Evolutionary conservation across 768 basidiomycete species (phyloP).

Genomic region (Saitozyma sp.): DNA sequence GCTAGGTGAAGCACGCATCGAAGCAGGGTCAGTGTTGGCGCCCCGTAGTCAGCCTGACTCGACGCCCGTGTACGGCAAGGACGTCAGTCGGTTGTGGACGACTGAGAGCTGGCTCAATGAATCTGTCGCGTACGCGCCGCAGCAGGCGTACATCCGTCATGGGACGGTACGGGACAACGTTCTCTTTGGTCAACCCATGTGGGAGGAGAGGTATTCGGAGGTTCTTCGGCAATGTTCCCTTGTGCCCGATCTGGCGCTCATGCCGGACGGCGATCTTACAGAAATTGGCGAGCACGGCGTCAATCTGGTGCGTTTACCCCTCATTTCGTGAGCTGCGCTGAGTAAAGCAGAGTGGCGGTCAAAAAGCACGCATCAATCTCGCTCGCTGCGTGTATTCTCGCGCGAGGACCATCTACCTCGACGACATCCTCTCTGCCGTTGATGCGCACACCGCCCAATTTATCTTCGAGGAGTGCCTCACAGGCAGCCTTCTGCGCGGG

Average conservation of each 20-base stretch:
- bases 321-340: not conserved
- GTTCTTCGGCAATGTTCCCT: constrained; percentile 39
- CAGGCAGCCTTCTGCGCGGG: constrained; percentile 26
- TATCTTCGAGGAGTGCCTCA: constrained; percentile 44
- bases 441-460: constrained; percentile 50
- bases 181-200: constrained; percentile 49
- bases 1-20: constrained; percentile 39
- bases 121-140: constrained; percentile 42
- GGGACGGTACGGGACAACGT: constrained; percentile 59
- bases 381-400: constrained; percentile 51
- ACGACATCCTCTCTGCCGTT: constrained; percentile 50
- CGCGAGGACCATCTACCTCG: constrained; percentile 43
- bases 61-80: constrained; percentile 19
- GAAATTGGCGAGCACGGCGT: constrained; percentile 51
- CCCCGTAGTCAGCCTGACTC: constrained; percentile 29
- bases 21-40: constrained; percentile 28
- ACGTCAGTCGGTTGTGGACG: constrained; percentile 14
- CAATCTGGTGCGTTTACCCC: constrained; percentile 24
- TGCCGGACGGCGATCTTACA: constrained; percentile 45
- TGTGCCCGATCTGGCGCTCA: constrained; percentile 39
- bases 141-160: constrained; percentile 46
- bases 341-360: constrained; percentile 33
- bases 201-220: constrained; percentile 38
- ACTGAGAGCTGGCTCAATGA: constrained; percentile 28
- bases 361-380: constrained; percentile 46